Base-by-base conservation (phyloP, 352 stramenopile genomes). In the Thraustochytrium sp. region DNA sequence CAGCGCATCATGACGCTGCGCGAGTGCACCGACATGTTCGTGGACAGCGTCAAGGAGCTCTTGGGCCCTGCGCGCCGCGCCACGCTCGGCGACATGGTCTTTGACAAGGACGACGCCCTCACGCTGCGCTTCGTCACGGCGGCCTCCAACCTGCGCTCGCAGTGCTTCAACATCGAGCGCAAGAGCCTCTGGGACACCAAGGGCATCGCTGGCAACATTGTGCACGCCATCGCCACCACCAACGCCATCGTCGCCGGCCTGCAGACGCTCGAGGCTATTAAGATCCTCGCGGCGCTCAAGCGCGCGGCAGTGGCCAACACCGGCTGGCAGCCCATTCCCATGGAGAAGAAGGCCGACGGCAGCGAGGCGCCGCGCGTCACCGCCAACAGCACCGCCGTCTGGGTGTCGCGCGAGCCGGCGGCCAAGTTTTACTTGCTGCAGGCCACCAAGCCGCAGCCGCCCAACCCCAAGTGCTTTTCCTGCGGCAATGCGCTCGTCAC, bases 181-280 rank as follows among this genome's bases (percentile, higher is more conserved):
- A 88, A 93, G 87, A 92, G 89, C 68, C 86, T 91, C 9, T 95
- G 96, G 82, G 89, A 89, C 65, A 89, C 96, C 89, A 99, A 99
- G 89, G 97, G 97, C 36, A 99, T 99, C 84, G 97, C 97, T 3
- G 97, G 97, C 29, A 99, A 99, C 87, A 99, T 99, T 84, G 98
- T 99, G 76, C 97, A 97, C 55, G 97, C 97, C 23, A 99, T 99
- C 87, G 97, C 97, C 13, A 99, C 97, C 21, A 99, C 97, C n/a
- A 99, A 99, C 88, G 97, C 97, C 23, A 99, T 99, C 86, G 96
- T 98, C 31, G 96, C 97, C 0, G 97, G 96, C 3, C 89, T 99
- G 64, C 95, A 98, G 86, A 97, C 99, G 86, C 82, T 94, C 2
- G 89, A 95, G 34, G 83, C 86, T 21, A 54, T 89, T 37, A 87